A percentile compares a stretch with the other conserved stretches of the same genome.
phyloP scores from a whole-genome alignment of 2,329 filamentous ascomycete genomes.

The Clarireedia homoeocarpa region DNA sequence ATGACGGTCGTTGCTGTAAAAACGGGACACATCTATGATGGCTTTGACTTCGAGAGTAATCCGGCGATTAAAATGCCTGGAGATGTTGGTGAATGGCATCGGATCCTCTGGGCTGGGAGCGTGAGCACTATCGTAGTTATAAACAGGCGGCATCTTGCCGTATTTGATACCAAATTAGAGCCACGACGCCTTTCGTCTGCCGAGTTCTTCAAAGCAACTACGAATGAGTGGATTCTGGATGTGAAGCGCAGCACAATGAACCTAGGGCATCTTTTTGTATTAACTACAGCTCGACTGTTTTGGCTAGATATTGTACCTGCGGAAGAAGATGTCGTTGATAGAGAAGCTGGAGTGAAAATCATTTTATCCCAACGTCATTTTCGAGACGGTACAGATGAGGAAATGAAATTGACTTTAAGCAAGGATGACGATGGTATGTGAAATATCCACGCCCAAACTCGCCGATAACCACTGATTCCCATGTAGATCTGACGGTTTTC shows the following conservation, averaged over 20 bases:
- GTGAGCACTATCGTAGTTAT: conserved; percentile 39
- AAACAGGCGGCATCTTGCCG: conserved; percentile 30
- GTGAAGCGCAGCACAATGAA: conserved; percentile 40
- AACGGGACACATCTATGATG: conserved; percentile 22
- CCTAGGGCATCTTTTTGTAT: conserved; percentile 45
- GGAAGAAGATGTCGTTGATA: conserved; percentile 9
- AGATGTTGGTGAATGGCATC: conserved; percentile 37
- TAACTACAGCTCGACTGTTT: conserved; percentile 36
- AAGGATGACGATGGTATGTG: conserved; percentile 18
- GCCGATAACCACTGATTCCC: background rate
- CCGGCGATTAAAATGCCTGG: conserved; percentile 1
- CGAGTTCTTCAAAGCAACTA: conserved; percentile 13
- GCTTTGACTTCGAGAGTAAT: conserved; percentile 6
- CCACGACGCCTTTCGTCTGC: conserved; percentile 16
- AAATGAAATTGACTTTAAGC: conserved; percentile 34
- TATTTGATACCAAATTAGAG: conserved; percentile 24
- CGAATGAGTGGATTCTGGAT: conserved; percentile 48
- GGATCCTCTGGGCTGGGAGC: conserved; percentile 40
- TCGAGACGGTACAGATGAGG: conserved; percentile 32
- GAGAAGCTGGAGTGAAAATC: conserved; percentile 21
- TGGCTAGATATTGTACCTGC: conserved; percentile 25
- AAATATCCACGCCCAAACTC: background rate
- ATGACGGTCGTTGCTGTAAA: conserved; percentile 17
- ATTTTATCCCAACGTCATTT: conserved; percentile 40
- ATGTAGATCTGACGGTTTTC: conserved; percentile 6